These are phyloP conservation scores for Hanseniaspora clermontiae DNA, from an alignment of 805 yeast species.

Conservation along the genomic window DNA sequence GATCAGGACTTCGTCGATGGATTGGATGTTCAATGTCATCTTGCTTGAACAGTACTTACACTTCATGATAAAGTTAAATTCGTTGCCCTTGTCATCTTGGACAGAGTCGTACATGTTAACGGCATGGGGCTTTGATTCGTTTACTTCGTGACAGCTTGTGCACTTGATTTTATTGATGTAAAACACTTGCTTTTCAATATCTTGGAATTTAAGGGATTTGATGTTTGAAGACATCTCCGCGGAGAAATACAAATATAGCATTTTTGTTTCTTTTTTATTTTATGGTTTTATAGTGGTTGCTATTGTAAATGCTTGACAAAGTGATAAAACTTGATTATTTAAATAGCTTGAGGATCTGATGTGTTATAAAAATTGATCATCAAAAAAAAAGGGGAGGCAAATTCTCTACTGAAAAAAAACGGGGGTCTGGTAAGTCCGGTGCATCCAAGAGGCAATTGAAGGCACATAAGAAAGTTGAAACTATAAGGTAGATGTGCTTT, in stretches of 20 bases:
- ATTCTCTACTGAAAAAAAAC: no score
- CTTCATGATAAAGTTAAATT: conserved; percentile 67
- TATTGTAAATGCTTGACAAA: no score
- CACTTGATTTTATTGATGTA: conserved; percentile 67
- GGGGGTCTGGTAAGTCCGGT: no score
- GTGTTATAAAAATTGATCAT: no score
- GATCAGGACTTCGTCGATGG: conserved; percentile 22
- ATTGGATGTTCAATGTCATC: conserved; percentile 20
- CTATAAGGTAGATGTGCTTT: no score
- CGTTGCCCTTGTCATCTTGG: conserved; percentile 47
- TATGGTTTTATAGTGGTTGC: neutral
- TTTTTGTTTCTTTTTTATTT: no score
- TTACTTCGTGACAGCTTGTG: conserved; percentile 64
- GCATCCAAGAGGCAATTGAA: no score
- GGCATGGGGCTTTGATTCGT: conserved; percentile 48
- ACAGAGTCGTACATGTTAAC: conserved; percentile 56
- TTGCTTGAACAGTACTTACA: conserved; percentile 49
- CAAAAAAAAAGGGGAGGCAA: no score
- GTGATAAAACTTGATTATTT: no score
- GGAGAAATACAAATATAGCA: conserved; percentile 23
- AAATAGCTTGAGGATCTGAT: no score
- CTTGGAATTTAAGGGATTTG: conserved; percentile 43
- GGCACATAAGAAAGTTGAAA: no score
- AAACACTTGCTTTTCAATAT: conserved; percentile 48
- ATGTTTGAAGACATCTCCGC: conserved; percentile 35